Conservation (phyloP, 176 grass and related monocot species). For the Cymbopogon citratus region DNA sequence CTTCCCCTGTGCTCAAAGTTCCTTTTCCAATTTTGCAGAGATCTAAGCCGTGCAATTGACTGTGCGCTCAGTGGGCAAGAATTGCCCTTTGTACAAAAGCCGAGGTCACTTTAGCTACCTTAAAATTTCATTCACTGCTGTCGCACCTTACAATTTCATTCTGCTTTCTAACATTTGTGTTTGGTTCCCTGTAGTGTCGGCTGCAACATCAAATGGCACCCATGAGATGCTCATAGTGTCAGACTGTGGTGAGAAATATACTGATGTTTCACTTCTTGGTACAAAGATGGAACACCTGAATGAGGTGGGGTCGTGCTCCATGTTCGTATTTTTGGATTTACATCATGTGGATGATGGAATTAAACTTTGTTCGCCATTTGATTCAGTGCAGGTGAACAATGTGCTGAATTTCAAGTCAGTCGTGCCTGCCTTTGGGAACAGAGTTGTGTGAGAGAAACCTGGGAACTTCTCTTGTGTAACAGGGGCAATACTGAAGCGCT, state of each 20-base stretch:
- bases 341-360: background rate
- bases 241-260: background rate
- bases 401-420: background rate
- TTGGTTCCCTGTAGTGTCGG: conserved; percentile 52
- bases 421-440: background rate
- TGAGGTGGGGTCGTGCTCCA: conserved; percentile 1
- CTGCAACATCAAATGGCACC: conserved; percentile 97
- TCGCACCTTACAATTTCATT: background rate
- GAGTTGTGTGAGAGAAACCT: background rate
- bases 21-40: conserved; percentile 33
- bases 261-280: background rate
- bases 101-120: conserved; percentile 33
- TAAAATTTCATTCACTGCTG: background rate
- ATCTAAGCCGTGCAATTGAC: conserved; percentile 78
- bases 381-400: background rate
- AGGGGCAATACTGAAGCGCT: background rate
- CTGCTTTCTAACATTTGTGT: background rate
- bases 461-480: background rate
- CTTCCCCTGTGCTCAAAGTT: background rate
- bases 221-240: conserved; percentile 15
- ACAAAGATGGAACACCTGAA: background rate
- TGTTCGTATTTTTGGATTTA: background rate
- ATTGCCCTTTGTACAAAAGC: conserved; percentile 42
- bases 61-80: conserved; percentile 77
- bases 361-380: background rate